phyloP scores from a whole-genome alignment of 768 basidiomycete genomes.

The Mycena latifolia region DNA sequence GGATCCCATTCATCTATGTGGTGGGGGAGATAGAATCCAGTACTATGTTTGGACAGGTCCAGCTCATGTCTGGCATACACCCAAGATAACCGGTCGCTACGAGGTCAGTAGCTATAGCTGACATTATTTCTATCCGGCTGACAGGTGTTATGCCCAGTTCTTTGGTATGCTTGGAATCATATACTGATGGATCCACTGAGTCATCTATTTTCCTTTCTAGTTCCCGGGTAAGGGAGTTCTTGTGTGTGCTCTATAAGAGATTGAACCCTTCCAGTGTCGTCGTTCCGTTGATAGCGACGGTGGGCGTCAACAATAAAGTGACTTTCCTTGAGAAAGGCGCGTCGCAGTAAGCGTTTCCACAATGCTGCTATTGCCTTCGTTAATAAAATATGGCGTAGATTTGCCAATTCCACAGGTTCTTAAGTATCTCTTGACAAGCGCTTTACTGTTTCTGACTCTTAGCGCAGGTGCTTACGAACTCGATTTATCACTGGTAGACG shows the following conservation, averaged over 20 bases:
- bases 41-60: slow-evolving; percentile 60
- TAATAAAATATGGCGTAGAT: slow-evolving; percentile 45
- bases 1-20: slow-evolving; percentile 78
- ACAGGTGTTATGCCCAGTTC: slow-evolving; percentile 50
- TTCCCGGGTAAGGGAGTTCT: slow-evolving; percentile 42
- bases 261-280: slow-evolving; percentile 59
- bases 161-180: slow-evolving; percentile 52
- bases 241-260: background rate
- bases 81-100: slow-evolving; percentile 74
- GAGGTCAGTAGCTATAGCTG: slow-evolving; percentile 58
- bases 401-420: slow-evolving; percentile 71
- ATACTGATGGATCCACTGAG: background rate
- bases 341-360: slow-evolving; percentile 52
- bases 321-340: slow-evolving; percentile 83
- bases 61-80: slow-evolving; percentile 74
- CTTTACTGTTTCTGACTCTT: no score
- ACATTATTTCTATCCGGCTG: slow-evolving; percentile 1
- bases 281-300: slow-evolving; percentile 79
- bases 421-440: no score
- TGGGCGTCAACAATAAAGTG: slow-evolving; percentile 87
- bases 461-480: slow-evolving; percentile 78
- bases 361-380: background rate
- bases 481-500: slow-evolving; percentile 67
- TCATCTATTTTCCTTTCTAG: slow-evolving; percentile 43
- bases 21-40: slow-evolving; percentile 64